These are phyloP conservation scores for Kazachstania sp. DNA, from an alignment of 1,139 yeast genomes.

Conservation along the genomic window DNA sequence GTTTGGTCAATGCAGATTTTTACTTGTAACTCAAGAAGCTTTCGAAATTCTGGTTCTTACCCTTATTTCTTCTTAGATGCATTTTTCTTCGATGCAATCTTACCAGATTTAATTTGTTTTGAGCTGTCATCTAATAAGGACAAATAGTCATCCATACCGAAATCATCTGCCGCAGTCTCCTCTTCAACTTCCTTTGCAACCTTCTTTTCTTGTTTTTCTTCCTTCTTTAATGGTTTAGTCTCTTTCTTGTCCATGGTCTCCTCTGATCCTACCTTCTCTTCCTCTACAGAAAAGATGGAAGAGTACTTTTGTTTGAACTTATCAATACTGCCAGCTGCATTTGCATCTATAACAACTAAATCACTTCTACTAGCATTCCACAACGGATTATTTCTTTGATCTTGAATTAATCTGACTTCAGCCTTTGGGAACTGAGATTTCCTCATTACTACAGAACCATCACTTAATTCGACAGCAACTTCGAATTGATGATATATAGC, in stretches of 20 bases:
- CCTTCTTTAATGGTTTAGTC: constrained; percentile 9
- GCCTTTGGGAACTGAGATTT: constrained; percentile 83
- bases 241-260: constrained; percentile 14
- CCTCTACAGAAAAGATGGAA: constrained; percentile 41
- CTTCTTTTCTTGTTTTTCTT: constrained; percentile 15
- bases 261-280: constrained; percentile 9
- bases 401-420: constrained; percentile 77
- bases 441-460: constrained; percentile 81
- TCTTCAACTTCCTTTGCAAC: constrained; percentile 8
- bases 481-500: constrained; percentile 88
- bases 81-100: constrained; percentile 49
- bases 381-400: constrained; percentile 73
- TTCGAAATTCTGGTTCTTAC: background rate
- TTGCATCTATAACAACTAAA: constrained; percentile 63
- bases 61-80: constrained; percentile 11
- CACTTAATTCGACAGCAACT: constrained; percentile 77
- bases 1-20: background rate
- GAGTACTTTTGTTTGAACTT: constrained; percentile 70
- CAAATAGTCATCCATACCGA: constrained; percentile 45
- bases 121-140: constrained; percentile 58
- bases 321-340: constrained; percentile 77
- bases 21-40: background rate
- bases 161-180: constrained; percentile 10
- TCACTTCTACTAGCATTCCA: constrained; percentile 89
- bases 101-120: constrained; percentile 55